Base-by-base conservation (phyloP, 1,284 basidiomycete genomes). In the Pseudozyma tsukubaensis region DNA sequence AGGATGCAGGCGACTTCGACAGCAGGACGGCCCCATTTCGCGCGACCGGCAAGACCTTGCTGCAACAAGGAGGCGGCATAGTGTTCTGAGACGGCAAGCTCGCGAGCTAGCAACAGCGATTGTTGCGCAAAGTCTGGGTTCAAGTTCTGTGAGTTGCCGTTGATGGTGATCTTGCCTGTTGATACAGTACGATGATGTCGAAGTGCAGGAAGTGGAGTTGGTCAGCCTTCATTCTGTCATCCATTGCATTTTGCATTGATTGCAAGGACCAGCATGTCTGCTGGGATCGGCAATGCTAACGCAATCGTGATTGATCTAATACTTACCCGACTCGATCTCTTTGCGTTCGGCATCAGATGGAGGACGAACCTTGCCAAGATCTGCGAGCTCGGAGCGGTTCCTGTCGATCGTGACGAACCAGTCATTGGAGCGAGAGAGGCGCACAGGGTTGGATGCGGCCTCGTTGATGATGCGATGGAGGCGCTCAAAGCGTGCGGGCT, bases 21-120 rank as follows among this genome's bases (percentile, higher is more conserved):
- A 5, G 79, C 77, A 10, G 73, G 45, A 29, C 83, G 77, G 19
- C 66, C 77, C 79, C 79, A 84, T 24, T 77, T 78, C 16, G 80
- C 71, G 16, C 78, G 53, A 2, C 72, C 72, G 0, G 69, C 63
- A n/a, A 83, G 64, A 44, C 78, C 82, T 24, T 77, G 82, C 44
- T 83, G 81, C 12, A 84, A 65, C 24, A 84, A 73, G 5, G 81
- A 83, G 10, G 83, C 83, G 14, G 82, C 80, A 55, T 77, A 84
- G 43, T 67, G 65, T 53, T 83, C 83, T 24, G 83, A 84, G 36
- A 84, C 73, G 29, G 58, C 24, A 4, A 84, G 65, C 50, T 79
- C 70, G 32, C 74, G 73, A 8, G 82, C 64, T 16, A 84, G 72
- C 21, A 80, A 53, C 6, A 83, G 69, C 52, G 80, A 75, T 59